These are phyloP conservation scores for Cryptomeria japonica DNA, from an alignment of 75 land plant genomes.

Conservation along the genomic window DNA sequence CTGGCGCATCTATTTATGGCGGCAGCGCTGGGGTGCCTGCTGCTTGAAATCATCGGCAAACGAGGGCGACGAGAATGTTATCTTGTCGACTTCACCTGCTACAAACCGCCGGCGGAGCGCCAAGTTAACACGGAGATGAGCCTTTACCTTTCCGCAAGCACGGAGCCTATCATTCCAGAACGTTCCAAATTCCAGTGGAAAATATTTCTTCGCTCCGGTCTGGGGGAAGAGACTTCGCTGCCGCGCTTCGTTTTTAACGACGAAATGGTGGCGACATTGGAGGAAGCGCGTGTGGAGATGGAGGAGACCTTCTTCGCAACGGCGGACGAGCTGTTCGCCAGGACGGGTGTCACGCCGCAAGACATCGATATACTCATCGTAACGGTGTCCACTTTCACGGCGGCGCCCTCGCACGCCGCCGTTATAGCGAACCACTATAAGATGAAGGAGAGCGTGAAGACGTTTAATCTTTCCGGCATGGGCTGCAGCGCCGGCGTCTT, in stretches of 20 bases:
- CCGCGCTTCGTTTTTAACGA: conserved; percentile 39
- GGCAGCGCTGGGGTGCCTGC: not conserved
- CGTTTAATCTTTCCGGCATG: too few relatives aligned
- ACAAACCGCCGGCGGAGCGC: not conserved
- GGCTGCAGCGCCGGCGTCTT: too few relatives aligned
- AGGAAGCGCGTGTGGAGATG: conserved; percentile 63
- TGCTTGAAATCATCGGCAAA: not conserved
- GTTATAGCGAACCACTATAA: conserved; percentile 34
- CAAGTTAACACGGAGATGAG: too few relatives aligned
- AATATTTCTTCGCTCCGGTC: too few relatives aligned
- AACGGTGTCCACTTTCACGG: conserved; percentile 24
- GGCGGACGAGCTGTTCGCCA: conserved; percentile 40
- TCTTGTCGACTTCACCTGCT: conserved; percentile 6
- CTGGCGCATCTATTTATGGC: not conserved
- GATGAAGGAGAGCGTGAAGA: conserved; percentile 22
- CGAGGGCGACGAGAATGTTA: not conserved
- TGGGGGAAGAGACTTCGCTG: conserved; percentile 57
- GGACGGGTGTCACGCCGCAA: conserved; percentile 20
- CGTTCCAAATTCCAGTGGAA: too few relatives aligned
- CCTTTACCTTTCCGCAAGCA: too few relatives aligned
- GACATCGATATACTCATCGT: conserved; percentile 60
- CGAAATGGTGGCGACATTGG: conserved; percentile 44
- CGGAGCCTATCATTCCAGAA: too few relatives aligned
- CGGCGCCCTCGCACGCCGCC: conserved; percentile 32
- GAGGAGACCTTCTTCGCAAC: conserved; percentile 37